Base-by-base conservation (phyloP, 768 basidiomycete genomes). In the Boletus pseudopeckii region DNA sequence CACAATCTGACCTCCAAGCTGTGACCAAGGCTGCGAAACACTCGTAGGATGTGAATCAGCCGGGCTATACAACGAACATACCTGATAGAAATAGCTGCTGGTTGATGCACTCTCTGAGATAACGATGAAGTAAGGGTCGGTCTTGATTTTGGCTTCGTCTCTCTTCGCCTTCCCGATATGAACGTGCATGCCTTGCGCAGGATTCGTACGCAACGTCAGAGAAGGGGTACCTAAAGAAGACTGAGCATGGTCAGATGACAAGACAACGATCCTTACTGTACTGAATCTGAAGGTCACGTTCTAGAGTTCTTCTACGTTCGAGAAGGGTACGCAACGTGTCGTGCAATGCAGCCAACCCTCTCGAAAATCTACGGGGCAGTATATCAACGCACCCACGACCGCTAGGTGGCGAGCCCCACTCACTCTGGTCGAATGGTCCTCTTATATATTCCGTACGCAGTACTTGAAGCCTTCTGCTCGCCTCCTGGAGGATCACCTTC, bases 351-450 rank as follows among this genome's bases (percentile, higher is more conserved):
- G 60, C 50, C 13, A 91, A 69, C 45, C 78, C 72, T 28, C 74
- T 63, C 3, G 90, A 90, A 60, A 83, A 92, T 40, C 90, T 68
- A 34, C 84, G 52, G 39, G 28, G 26, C 11, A 55, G 13, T 41
- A 43, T 47, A 38, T 53, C 37, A 32, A 28, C 46, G 22, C 42
- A 20, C 5, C n/a, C 34, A 54, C 10, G 18, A 38, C 14, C n/a
- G n/a, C 13, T 30, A 36, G 33, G 40, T 28, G 28, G 40, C 11
- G 28, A 57, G 26, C n/a, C 7, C 24, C 37, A 60, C 74, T 58
- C 51, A 92, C 90, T 78, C 77, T 46, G 87, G 85, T 56, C 81
- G 85, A 56, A 92, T 86, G 1, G 70, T 68, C 81, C 83, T 83
- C 57, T 77, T 83, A 28, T 58, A 50, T 30, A 65, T 58, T 40